Percentiles rank a stretch among this genome's conserved stretches.
These are phyloP conservation scores for Orychophragmus violaceus DNA, from an alignment of 345 rosid genomes.

Conservation along the genomic window DNA sequence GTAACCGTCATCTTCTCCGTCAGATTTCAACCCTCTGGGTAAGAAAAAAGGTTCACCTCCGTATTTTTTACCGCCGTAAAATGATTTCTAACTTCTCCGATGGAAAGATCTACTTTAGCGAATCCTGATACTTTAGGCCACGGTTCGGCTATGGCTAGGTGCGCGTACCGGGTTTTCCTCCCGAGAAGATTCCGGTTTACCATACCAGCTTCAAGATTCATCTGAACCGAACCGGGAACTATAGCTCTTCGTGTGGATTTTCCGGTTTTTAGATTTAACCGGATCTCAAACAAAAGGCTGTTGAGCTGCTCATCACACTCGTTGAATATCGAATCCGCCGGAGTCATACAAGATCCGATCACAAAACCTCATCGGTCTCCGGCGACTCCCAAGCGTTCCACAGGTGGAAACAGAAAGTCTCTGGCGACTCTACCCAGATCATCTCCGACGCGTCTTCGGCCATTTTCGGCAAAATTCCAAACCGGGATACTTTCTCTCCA, in stretches of 20 bases:
- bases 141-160: slow-evolving; percentile 82
- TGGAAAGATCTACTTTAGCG: slow-evolving; percentile 70
- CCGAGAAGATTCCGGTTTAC: slow-evolving; percentile 76
- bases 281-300: slow-evolving; percentile 70
- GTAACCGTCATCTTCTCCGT: slow-evolving; percentile 73
- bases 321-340: slow-evolving; percentile 89
- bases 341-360: slow-evolving; percentile 95
- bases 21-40: slow-evolving; percentile 34
- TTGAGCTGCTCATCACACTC: slow-evolving; percentile 74
- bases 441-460: slow-evolving; percentile 49
- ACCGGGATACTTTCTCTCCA: slow-evolving; percentile 58
- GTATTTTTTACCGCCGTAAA: slow-evolving; percentile 59
- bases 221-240: slow-evolving; percentile 45
- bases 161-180: slow-evolving; percentile 61
- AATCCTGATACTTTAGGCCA: slow-evolving; percentile 94
- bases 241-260: slow-evolving; percentile 62
- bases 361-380: slow-evolving; percentile 73
- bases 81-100: slow-evolving; percentile 53
- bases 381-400: slow-evolving; percentile 98
- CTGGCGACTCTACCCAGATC: slow-evolving; percentile 73
- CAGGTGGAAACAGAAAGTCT: slow-evolving; percentile 77
- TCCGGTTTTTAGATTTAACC: slow-evolving; percentile 78
- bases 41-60: slow-evolving; percentile 89
- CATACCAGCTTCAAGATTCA: slow-evolving; percentile 95
- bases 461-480: slow-evolving; percentile 59